These are phyloP conservation scores for Sugiyamaella americana DNA, from an alignment of 805 yeast genomes.

Conservation along the genomic window DNA sequence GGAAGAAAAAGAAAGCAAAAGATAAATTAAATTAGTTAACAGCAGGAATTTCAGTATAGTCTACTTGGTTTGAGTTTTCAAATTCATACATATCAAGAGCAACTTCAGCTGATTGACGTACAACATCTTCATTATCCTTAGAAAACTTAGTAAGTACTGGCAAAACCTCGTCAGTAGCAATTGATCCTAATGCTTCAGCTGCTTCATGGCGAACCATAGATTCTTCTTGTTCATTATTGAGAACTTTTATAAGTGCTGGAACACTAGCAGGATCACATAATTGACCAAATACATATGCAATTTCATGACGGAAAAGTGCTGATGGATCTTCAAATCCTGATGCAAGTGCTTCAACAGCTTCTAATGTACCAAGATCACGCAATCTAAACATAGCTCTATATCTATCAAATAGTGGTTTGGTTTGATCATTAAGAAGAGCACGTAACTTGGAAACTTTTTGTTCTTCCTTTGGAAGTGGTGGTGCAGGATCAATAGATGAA, in stretches of 20 bases:
- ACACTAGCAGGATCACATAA: conserved; percentile 89
- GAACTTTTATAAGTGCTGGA: conserved; percentile 76
- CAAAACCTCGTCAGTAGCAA: conserved; percentile 91
- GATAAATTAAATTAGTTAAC: not conserved
- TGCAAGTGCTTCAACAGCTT: conserved; percentile 88
- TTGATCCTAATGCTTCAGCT: conserved; percentile 96
- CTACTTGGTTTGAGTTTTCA: conserved; percentile 77
- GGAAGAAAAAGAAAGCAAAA: not conserved
- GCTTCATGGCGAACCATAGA: conserved; percentile 99
- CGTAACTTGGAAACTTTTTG: conserved; percentile 63
- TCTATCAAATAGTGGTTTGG: conserved; percentile 78
- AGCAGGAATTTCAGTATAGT: conserved; percentile 48
- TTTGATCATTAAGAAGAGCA: conserved; percentile 65
- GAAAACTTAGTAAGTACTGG: conserved; percentile 79
- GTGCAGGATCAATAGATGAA: conserved; percentile 95
- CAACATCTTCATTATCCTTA: conserved; percentile 79
- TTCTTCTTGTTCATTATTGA: conserved; percentile 73
- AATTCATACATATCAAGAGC: conserved; percentile 98
- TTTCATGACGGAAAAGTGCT: conserved; percentile 94
- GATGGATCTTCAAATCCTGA: conserved; percentile 84
- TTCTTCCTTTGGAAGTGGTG: conserved; percentile 73
- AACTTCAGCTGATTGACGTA: conserved; percentile 93
- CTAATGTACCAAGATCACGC: conserved; percentile 89
- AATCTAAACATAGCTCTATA: conserved; percentile 98
- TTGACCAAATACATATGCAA: conserved; percentile 98